A percentile compares a stretch with the other conserved stretches of the same genome.
phyloP scores from a whole-genome alignment of 441 rosid genomes.

The Lepidium campestre region DNA sequence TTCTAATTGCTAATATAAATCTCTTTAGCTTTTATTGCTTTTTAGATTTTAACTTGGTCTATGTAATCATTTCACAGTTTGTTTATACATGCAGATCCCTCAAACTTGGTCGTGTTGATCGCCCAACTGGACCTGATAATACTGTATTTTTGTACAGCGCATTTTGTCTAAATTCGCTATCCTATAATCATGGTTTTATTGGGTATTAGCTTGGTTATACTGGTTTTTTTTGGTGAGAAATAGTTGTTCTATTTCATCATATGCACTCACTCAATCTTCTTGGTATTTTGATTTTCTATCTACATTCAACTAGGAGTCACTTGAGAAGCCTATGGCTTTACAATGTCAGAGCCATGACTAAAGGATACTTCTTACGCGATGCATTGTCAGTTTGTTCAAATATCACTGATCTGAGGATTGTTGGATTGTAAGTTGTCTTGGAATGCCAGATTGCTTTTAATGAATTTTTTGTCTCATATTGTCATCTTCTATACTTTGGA shows the following conservation, averaged over 20 bases:
- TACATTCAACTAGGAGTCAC: conserved; percentile 37
- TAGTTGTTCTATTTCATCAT: background rate
- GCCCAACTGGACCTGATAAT: conserved; percentile 39
- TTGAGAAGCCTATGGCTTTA: conserved; percentile 71
- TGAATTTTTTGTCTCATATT: background rate
- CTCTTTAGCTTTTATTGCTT: background rate
- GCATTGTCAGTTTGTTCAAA: conserved; percentile 64
- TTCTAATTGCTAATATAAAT: background rate
- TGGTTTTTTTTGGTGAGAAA: background rate
- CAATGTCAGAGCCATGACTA: conserved; percentile 62
- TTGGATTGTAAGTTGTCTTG: conserved; percentile 71
- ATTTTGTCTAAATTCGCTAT: background rate
- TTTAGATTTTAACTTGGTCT: background rate
- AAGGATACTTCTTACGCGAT: conserved; percentile 31
- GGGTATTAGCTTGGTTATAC: conserved; percentile 13
- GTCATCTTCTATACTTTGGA: background rate
- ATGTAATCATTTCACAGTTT: background rate
- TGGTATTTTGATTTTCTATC: conserved; percentile 12
- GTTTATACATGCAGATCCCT: conserved; percentile 44
- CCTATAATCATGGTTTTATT: conserved; percentile 57
- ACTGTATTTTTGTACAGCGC: background rate
- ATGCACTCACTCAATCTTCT: conserved; percentile 8
- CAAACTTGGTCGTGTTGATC: conserved; percentile 67
- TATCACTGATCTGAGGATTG: conserved; percentile 68
- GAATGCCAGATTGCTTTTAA: background rate